Base-by-base conservation (phyloP, 805 yeast species). In the Hanseniaspora lachancei region DNA sequence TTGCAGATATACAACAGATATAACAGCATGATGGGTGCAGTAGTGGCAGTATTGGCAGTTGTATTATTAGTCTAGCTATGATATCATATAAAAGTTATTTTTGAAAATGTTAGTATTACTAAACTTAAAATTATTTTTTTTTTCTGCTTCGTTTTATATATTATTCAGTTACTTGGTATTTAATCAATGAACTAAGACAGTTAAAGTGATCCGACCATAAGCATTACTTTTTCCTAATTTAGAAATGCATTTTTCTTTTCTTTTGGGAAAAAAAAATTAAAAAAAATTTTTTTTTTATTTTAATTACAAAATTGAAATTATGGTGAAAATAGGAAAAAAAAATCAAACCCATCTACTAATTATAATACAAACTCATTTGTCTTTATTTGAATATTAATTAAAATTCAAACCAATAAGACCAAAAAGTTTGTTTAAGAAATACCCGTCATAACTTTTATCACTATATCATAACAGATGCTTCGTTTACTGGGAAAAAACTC, bases 11-110 rank as follows among this genome's bases (percentile, higher is more conserved):
- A 50, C 44, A 42, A 35, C 18, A 50, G 24, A n/a, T 50, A 43
- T 24, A 50, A 50, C 27, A 50, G 54, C 18, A 50, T 50, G 48
- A 35, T 50, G 48, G 54, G 48, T 18, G 46, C 46, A 23, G 48
- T 29, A 12, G 20, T 50, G 2, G 47, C 54, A 6, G 38, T 50
- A 20, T 20, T 50, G 12, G 20, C 36, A 13, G 18, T 50, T 12
- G 38, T 46, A 16, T 23, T 50, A 35, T 50, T 50, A 34, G 24
- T 50, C 16, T 50, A 35, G 39, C 10, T 21, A 2, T 21, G 5
- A 16, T 36, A 36, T n/a, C 16, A 23, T 41, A 41, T 41, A 41
- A 13, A n/a, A 20, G 18, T 12, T 12, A 15, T 27, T 15, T 23
- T 41, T 15, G 23, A 41, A 5, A 20, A 10, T 12, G 24, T 32